These are phyloP conservation scores for Gelatoporia subvermispora DNA, from an alignment of 768 basidiomycete genomes.

Conservation along the genomic window DNA sequence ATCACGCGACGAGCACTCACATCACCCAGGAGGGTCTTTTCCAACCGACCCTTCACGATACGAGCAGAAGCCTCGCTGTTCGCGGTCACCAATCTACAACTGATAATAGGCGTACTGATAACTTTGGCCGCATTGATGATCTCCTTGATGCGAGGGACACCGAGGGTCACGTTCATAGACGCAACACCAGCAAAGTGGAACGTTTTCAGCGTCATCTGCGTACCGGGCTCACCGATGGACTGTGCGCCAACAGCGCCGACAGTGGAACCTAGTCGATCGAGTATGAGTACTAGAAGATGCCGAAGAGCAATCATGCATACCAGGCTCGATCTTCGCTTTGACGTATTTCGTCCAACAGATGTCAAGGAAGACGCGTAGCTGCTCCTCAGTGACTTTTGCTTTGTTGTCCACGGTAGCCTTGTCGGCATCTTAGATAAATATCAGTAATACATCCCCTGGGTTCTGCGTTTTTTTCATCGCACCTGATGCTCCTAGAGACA, in stretches of 20 bases:
- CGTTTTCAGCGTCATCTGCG: conserved; percentile 99
- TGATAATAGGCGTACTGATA: conserved; percentile 98
- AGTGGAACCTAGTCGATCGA: conserved; percentile 68
- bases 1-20: conserved; percentile 38
- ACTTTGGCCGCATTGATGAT: conserved; percentile 98
- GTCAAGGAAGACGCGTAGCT: conserved; percentile 76
- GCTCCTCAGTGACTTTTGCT: conserved; percentile 80
- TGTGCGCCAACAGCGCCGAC: conserved; percentile 98
- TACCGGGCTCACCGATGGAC: conserved; percentile 98
- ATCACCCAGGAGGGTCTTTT: conserved; percentile 92
- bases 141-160: conserved; percentile 99
- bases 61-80: conserved; percentile 92
- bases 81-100: conserved; percentile 83
- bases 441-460: not conserved
- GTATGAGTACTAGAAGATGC: not conserved
- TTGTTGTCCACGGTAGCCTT: conserved; percentile 82
- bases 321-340: conserved; percentile 94
- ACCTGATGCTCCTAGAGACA: conserved; percentile 75
- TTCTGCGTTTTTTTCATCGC: not conserved
- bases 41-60: conserved; percentile 93
- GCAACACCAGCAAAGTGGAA: conserved; percentile 99
- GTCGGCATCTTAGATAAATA: conserved; percentile 47
- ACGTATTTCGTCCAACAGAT: conserved; percentile 90
- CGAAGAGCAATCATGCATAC: conserved; percentile 30
- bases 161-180: conserved; percentile 98